Conservation (phyloP, 768 basidiomycete genomes). For the Auriscalpium vulgare region DNA sequence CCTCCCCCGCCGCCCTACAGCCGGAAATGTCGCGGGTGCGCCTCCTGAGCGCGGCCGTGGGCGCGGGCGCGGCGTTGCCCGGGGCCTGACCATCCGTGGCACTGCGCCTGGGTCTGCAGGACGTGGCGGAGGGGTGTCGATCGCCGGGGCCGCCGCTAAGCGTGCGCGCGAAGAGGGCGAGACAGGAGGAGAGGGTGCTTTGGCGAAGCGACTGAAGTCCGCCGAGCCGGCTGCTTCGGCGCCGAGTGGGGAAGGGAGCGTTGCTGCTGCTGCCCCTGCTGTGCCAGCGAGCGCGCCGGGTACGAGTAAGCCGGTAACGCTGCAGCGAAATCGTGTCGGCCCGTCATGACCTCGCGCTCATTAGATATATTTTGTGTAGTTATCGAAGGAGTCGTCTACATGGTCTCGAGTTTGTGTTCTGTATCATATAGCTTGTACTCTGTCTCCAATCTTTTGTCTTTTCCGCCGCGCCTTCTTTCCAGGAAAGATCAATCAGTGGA, state of each 20-base stretch:
- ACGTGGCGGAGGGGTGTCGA: slow-evolving; percentile 7
- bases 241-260: background rate
- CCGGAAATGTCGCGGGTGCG: too few species aligned
- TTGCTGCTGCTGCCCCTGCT: background rate
- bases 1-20: background rate
- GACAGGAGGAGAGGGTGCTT: slow-evolving; percentile 4
- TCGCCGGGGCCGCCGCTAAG: slow-evolving; percentile 14
- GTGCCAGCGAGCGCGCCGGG: background rate
- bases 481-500: too few species aligned
- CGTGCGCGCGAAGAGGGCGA: slow-evolving; percentile 14
- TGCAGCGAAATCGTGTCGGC: slow-evolving; percentile 17
- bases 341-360: slow-evolving; percentile 21
- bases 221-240: background rate
- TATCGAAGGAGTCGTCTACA: too few species aligned
- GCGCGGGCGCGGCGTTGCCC: slow-evolving; percentile 10
- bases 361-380: too few species aligned
- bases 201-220: slow-evolving; percentile 13
- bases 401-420: too few species aligned
- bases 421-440: too few species aligned
- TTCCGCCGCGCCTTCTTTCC: too few species aligned
- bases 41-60: slow-evolving; percentile 4
- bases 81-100: slow-evolving; percentile 10
- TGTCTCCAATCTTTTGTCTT: too few species aligned
- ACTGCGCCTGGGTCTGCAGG: background rate
- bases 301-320: slow-evolving; percentile 11